A percentile compares a stretch with the other conserved stretches of the same genome.
Conservation (phyloP, 2,329 filamentous ascomycete genomes). For the Claviceps capensis region DNA sequence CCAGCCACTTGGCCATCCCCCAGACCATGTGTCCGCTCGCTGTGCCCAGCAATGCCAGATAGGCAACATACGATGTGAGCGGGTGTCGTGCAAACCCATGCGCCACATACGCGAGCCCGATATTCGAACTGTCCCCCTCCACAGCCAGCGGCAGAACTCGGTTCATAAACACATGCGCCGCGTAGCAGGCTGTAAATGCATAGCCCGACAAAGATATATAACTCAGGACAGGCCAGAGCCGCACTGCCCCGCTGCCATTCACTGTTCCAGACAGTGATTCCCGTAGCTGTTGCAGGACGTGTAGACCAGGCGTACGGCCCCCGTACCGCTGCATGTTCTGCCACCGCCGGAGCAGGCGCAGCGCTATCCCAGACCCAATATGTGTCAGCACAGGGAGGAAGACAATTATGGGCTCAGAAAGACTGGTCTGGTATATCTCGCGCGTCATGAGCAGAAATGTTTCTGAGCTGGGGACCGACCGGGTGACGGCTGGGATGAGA, state of each 20-base stretch:
- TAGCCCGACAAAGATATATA: slow-evolving; percentile 64
- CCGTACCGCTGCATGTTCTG: slow-evolving; percentile 66
- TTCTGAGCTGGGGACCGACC: slow-evolving; percentile 61
- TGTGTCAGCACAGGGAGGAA: slow-evolving; percentile 62
- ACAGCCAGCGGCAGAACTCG: slow-evolving; percentile 59
- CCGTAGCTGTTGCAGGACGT: slow-evolving; percentile 21
- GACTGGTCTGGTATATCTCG: slow-evolving; percentile 77
- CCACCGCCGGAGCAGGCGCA: slow-evolving; percentile 61
- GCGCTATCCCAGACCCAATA: slow-evolving; percentile 58
- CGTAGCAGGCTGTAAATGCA: slow-evolving; percentile 47
- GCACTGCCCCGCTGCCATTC: slow-evolving; percentile 16
- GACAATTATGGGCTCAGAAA: slow-evolving; percentile 69
- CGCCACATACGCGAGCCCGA: slow-evolving; percentile 69
- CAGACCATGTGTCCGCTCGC: slow-evolving; percentile 70
- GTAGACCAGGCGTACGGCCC: slow-evolving; percentile 44
- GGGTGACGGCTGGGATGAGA: slow-evolving; percentile 61
- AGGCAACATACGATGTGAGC: slow-evolving; percentile 51
- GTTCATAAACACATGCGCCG: slow-evolving; percentile 63
- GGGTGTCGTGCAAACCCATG: slow-evolving; percentile 72
- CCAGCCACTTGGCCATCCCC: slow-evolving; percentile 74
- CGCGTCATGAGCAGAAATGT: slow-evolving; percentile 80
- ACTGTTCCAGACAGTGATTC: slow-evolving; percentile 19
- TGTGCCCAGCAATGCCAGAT: slow-evolving; percentile 50
- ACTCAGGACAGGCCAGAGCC: slow-evolving; percentile 55
- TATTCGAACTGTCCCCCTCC: slow-evolving; percentile 75